Evolutionary conservation across 257 asterid species (phyloP), one percentile per base, ranked within the genome.

Genomic region (Salvia rosmarinus): DNA sequence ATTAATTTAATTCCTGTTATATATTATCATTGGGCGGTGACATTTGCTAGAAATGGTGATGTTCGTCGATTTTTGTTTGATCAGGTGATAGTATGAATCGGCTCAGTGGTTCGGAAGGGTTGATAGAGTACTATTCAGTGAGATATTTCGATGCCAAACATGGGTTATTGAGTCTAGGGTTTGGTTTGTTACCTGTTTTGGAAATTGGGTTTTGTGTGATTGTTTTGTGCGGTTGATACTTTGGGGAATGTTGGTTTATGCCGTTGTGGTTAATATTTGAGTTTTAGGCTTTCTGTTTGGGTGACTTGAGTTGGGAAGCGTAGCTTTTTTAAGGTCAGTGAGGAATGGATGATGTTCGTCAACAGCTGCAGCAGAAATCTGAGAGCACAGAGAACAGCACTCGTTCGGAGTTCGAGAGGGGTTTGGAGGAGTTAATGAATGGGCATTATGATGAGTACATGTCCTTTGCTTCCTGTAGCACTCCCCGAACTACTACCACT

Each of bases 401-500:
- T 51, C 90, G 80, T 55, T 82, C 91, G 0, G 99, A 86, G 59
- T 91, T 90, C 17, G 97, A 92, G 82, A 89, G 96, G 84, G 92
- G 95, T 61, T 83, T 87, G 79, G 98, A 91, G 85, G 99, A 88
- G 82, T 78, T 89, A 63, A 83, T 90, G 96, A 82, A 85, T 52
- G 97, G 96, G 12, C 88, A 83, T 76, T 91, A 91, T 76, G 99
- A 91, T 23, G 97, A 91, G 63, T 91, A 91, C 78, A 85, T 89
- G 96, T 84, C 98, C 17, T 89, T 82, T 73, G 92, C 93, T 12
- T 89, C 99, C 2, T 94, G 98, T 73, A 94, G 99, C 75, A 84
- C 98, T 23, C 89, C 89, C 0, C 79, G 89, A 46, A 82, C 86
- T 20, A 65, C 78, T 46, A 70, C 83, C 39, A 80, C 87, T 4